These are phyloP conservation scores for Bertia moriformis DNA, from an alignment of 2,329 filamentous ascomycete genomes.

Conservation along the genomic window DNA sequence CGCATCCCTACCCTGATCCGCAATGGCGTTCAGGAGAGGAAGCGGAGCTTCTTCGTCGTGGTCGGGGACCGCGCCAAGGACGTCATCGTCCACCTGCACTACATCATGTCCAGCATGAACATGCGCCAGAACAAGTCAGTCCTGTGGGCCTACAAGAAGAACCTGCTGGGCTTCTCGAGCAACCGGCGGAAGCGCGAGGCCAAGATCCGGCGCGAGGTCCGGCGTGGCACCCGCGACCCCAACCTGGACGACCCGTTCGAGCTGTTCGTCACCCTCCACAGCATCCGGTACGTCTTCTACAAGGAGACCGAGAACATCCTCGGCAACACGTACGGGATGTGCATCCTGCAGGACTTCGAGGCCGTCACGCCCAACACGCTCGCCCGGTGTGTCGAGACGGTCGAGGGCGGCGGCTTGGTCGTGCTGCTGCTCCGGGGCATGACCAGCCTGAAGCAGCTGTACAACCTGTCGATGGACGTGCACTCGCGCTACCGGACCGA, in stretches of 20 bases:
- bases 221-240: conserved; percentile 78
- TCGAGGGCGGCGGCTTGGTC: conserved; percentile 87
- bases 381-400: conserved; percentile 88
- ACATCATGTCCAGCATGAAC: conserved; percentile 79
- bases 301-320: conserved; percentile 99
- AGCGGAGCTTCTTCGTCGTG: conserved; percentile 93
- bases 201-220: conserved; percentile 98
- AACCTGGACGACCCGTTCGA: conserved; percentile 93
- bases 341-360: conserved; percentile 94
- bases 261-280: conserved; percentile 86
- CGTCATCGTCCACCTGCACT: conserved; percentile 87
- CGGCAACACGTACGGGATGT: conserved; percentile 97
- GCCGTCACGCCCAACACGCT: conserved; percentile 93
- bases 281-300: conserved; percentile 98
- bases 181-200: conserved; percentile 95
- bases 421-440: conserved; percentile 87
- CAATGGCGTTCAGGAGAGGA: conserved; percentile 89
- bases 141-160: conserved; percentile 97
- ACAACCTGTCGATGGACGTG: conserved; percentile 93
- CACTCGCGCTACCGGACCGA: conserved; percentile 94
- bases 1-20: conserved; percentile 80
- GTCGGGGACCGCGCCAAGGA: conserved; percentile 91
- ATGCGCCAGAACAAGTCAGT: conserved; percentile 93
- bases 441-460: conserved; percentile 92
- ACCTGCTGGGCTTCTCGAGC: conserved; percentile 82